phyloP scores from a whole-genome alignment of 2,329 filamentous ascomycete species.

The Geoglossum cookeanum region DNA sequence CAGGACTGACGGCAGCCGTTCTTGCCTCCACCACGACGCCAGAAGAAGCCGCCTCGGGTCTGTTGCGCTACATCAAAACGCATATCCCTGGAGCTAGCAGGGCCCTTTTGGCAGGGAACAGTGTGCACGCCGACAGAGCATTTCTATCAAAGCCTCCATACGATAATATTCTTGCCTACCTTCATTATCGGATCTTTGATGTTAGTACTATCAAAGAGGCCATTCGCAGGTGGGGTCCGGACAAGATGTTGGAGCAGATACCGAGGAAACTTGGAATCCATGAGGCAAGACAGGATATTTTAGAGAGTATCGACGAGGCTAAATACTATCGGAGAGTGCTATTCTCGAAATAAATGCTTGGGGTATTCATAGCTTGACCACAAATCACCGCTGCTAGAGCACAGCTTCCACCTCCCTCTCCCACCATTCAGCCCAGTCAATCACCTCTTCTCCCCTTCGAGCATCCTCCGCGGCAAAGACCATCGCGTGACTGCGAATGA shows the following conservation, averaged over 20 bases:
- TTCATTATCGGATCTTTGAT: slow-evolving; percentile 83
- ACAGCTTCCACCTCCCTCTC: slow-evolving; percentile 9
- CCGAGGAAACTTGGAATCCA: slow-evolving; percentile 62
- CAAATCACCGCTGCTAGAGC: not conserved
- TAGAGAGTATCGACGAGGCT: slow-evolving; percentile 90
- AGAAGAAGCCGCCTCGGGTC: slow-evolving; percentile 47
- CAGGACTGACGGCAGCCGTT: slow-evolving; percentile 64
- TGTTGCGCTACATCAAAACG: slow-evolving; percentile 61
- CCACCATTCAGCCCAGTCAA: slow-evolving; percentile 71
- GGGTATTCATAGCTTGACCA: not conserved
- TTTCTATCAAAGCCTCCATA: slow-evolving; percentile 67
- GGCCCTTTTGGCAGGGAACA: slow-evolving; percentile 76
- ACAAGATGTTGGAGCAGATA: slow-evolving; percentile 37
- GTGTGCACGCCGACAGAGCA: slow-evolving; percentile 70
- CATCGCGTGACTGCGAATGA: slow-evolving; percentile 73
- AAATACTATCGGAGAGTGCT: slow-evolving; percentile 58
- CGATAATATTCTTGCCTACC: slow-evolving; percentile 47
- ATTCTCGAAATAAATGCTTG: slow-evolving; percentile 27
- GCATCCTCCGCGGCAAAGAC: slow-evolving; percentile 92
- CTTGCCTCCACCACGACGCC: slow-evolving; percentile 54
- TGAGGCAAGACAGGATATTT: slow-evolving; percentile 70
- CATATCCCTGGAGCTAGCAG: slow-evolving; percentile 46
- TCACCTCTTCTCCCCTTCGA: slow-evolving; percentile 44
- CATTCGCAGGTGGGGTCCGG: slow-evolving; percentile 56
- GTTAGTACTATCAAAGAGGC: slow-evolving; percentile 89